Percentiles rank a stretch among this genome's conserved stretches.
Conservation (phyloP, 2,329 filamentous ascomycete genomes). For the Ampelomyces quisqualis region DNA sequence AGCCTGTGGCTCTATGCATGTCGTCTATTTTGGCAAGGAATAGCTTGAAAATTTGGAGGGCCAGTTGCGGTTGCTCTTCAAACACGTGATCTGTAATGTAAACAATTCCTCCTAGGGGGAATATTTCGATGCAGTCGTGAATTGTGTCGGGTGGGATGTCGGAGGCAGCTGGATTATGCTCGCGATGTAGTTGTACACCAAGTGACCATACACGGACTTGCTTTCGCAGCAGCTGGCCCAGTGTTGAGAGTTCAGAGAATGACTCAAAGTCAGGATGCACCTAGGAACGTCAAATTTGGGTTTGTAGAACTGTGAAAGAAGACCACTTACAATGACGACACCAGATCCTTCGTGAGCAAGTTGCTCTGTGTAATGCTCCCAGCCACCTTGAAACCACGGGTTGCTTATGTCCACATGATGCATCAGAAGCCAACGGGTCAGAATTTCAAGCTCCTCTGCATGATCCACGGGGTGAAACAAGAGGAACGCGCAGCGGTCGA, state of each 20-base stretch:
- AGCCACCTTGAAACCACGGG: slow-evolving; percentile 26
- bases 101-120: slow-evolving; percentile 43
- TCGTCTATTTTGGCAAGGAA: slow-evolving; percentile 35
- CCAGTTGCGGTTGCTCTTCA: slow-evolving; percentile 40
- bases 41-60: slow-evolving; percentile 39
- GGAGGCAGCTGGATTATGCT: slow-evolving; percentile 17
- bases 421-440: slow-evolving; percentile 36
- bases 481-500: slow-evolving; percentile 30
- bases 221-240: slow-evolving; percentile 35
- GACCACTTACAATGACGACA: slow-evolving; percentile 28
- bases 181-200: slow-evolving; percentile 26
- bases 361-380: slow-evolving; percentile 28
- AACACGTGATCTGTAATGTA: slow-evolving; percentile 51
- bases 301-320: background rate
- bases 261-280: slow-evolving; percentile 34
- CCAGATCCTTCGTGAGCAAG: slow-evolving; percentile 23
- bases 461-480: slow-evolving; percentile 33
- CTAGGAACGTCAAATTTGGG: slow-evolving; percentile 23
- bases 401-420: slow-evolving; percentile 32
- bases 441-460: slow-evolving; percentile 29
- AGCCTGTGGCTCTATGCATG: slow-evolving; percentile 16
- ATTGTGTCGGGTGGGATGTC: slow-evolving; percentile 13
- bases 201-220: slow-evolving; percentile 39
- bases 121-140: slow-evolving; percentile 36
- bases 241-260: slow-evolving; percentile 34